Conservation (phyloP, 2,329 filamentous ascomycete genomes). For the Epichloe aotearoae region DNA sequence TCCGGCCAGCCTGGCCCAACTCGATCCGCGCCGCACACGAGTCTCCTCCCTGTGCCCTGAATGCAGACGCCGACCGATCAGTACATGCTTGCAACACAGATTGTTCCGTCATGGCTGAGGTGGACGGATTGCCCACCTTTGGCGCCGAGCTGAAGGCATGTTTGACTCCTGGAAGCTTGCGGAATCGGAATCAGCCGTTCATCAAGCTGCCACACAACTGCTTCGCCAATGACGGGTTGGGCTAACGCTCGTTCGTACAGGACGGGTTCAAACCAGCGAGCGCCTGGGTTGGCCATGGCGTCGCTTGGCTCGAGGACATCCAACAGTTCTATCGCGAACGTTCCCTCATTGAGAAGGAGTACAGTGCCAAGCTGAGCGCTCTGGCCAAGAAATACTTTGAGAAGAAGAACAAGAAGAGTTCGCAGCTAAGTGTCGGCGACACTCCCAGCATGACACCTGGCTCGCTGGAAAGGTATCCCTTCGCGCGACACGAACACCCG, state of each 20-base stretch:
- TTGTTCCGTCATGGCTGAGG: slow-evolving; percentile 54
- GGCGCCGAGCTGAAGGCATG: slow-evolving; percentile 85
- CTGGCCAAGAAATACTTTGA: slow-evolving; percentile 96
- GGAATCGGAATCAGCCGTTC: not conserved
- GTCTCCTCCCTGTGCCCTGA: not conserved
- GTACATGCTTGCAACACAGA: slow-evolving; percentile 9
- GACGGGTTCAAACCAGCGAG: slow-evolving; percentile 96
- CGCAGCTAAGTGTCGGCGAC: slow-evolving; percentile 82
- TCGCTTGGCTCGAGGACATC: slow-evolving; percentile 91
- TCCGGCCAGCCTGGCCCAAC: not conserved
- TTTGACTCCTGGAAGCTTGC: slow-evolving; percentile 1
- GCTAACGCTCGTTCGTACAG: slow-evolving; percentile 28
- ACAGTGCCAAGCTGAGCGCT: slow-evolving; percentile 72
- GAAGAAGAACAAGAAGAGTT: slow-evolving; percentile 84
- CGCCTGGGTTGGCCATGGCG: slow-evolving; percentile 78
- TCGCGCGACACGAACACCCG: not conserved
- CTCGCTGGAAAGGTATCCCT: slow-evolving; percentile 68
- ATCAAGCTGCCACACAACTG: not conserved
- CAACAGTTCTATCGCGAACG: slow-evolving; percentile 96
- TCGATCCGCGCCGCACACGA: not conserved
- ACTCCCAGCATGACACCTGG: slow-evolving; percentile 87
- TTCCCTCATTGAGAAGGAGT: slow-evolving; percentile 91
- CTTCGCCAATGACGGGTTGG: not conserved
- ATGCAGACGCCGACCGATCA: slow-evolving; percentile 2
- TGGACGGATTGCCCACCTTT: slow-evolving; percentile 74